These are phyloP conservation scores for Aspergillus bridgeri DNA, from an alignment of 495 filamentous ascomycete genomes.

Conservation along the genomic window DNA sequence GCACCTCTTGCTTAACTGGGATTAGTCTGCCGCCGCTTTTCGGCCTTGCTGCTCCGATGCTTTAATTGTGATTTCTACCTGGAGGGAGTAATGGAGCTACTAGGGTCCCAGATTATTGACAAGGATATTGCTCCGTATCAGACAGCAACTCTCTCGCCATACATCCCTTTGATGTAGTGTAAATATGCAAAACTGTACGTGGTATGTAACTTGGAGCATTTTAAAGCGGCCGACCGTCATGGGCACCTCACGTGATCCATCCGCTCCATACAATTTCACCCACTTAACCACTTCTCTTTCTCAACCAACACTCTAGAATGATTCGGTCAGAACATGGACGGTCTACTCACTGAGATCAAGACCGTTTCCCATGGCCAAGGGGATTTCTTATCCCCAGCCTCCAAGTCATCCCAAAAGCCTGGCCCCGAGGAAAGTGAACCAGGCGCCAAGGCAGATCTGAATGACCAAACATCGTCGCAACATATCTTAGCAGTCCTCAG, in stretches of 20 bases:
- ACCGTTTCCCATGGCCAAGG: constrained; percentile 29
- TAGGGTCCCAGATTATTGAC: too few relatives aligned
- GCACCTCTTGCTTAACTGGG: too few relatives aligned
- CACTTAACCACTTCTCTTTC: constrained; percentile 11
- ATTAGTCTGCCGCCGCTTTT: too few relatives aligned
- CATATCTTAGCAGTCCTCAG: constrained; percentile 62
- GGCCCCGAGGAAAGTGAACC: constrained; percentile 7
- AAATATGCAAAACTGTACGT: too few relatives aligned
- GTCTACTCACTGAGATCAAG: constrained; percentile 40
- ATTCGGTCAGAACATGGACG: constrained; percentile 33
- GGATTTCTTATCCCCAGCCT: constrained; percentile 17
- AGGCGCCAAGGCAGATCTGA: constrained; percentile 14
- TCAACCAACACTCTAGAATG: constrained; percentile 3
- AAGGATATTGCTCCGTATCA: too few relatives aligned
- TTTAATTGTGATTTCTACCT: too few relatives aligned
- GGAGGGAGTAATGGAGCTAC: too few relatives aligned
- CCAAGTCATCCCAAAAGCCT: constrained; percentile 11
- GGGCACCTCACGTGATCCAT: constrained; percentile 32
- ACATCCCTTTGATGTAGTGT: too few relatives aligned
- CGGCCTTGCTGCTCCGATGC: too few relatives aligned
- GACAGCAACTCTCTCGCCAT: too few relatives aligned
- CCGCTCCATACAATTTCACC: constrained; percentile 31
- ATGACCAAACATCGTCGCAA: constrained; percentile 43
- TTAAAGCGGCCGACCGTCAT: too few relatives aligned
- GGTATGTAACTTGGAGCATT: too few relatives aligned